phyloP scores from a whole-genome alignment of 192 early-diverging fungal species.

The Pilobolus umbonatus region DNA sequence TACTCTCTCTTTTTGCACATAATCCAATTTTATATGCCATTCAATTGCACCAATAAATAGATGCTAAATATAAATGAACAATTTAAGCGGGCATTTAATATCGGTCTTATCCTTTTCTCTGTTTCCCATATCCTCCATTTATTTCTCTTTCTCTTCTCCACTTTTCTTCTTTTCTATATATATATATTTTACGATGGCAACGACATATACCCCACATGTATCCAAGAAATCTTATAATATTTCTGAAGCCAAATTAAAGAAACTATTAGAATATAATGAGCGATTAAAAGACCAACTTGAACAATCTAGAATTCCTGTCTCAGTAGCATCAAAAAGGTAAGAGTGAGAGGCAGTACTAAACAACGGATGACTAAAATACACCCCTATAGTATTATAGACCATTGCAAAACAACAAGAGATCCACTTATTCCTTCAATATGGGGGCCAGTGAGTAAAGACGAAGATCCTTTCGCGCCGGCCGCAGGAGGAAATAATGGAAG shows the following conservation, averaged over 20 bases:
- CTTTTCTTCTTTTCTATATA: not conserved
- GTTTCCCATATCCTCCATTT: too few relatives aligned
- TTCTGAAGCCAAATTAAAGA: slow-evolving; percentile 56
- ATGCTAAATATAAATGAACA: too few relatives aligned
- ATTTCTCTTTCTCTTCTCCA: too few relatives aligned
- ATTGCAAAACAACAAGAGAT: slow-evolving; percentile 34
- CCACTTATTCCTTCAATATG: slow-evolving; percentile 38
- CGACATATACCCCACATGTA: slow-evolving; percentile 1
- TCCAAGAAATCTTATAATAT: slow-evolving; percentile 22
- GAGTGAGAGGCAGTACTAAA: not conserved
- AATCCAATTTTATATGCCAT: too few relatives aligned
- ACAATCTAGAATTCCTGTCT: slow-evolving; percentile 59
- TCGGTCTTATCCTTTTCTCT: too few relatives aligned
- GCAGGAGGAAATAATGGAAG: slow-evolving; percentile 20
- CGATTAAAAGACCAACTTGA: slow-evolving; percentile 62
- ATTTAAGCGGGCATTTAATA: too few relatives aligned
- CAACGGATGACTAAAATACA: not conserved
- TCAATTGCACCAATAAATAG: too few relatives aligned
- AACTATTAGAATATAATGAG: slow-evolving; percentile 60
- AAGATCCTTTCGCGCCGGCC: slow-evolving; percentile 37
- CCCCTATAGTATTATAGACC: slow-evolving; percentile 30
- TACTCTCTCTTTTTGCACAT: too few relatives aligned
- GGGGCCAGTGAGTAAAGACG: slow-evolving; percentile 36
- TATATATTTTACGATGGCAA: slow-evolving; percentile 5
- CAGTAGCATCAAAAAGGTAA: slow-evolving; percentile 44